Evolutionary conservation across 2,329 filamentous ascomycete genomes (phyloP).

Genomic region (Lachnum nothofagi): DNA sequence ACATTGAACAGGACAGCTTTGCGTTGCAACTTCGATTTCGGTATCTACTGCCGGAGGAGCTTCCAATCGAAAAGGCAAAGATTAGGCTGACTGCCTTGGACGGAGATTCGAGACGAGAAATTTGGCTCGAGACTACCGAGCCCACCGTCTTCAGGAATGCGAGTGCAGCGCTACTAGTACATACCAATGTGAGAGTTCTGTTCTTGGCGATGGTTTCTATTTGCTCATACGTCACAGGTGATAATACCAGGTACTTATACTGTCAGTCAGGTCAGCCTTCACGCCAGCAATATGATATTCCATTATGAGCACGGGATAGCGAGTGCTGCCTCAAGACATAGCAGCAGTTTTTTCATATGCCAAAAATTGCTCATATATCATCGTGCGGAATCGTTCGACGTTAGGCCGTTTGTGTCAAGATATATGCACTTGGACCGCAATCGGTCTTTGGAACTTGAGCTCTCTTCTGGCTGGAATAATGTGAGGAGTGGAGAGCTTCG

Average conservation of each 20-base stretch:
- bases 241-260: conserved; percentile 69
- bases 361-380: conserved; percentile 71
- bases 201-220: background rate
- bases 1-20: conserved; percentile 69
- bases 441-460: conserved; percentile 68
- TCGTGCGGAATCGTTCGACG: conserved; percentile 61
- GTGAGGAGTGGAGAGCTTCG: conserved; percentile 55
- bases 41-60: conserved; percentile 66
- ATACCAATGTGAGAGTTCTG: conserved; percentile 39
- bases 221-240: conserved; percentile 41
- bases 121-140: conserved; percentile 51
- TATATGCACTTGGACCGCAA: conserved; percentile 74
- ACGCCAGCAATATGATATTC: conserved; percentile 58
- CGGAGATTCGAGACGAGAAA: conserved; percentile 57
- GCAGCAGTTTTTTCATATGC: conserved; percentile 47
- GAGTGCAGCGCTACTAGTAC: conserved; percentile 39
- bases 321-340: conserved; percentile 11
- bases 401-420: conserved; percentile 60
- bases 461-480: conserved; percentile 71
- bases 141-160: conserved; percentile 44
- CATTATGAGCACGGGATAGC: conserved; percentile 56
- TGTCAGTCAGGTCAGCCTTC: conserved; percentile 66
- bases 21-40: conserved; percentile 61
- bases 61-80: conserved; percentile 61
- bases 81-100: conserved; percentile 56